A percentile compares a stretch with the other conserved stretches of the same genome.
Evolutionary conservation across 2,329 filamentous ascomycete genomes (phyloP).

Genomic region (Epichloe gansuensis): DNA sequence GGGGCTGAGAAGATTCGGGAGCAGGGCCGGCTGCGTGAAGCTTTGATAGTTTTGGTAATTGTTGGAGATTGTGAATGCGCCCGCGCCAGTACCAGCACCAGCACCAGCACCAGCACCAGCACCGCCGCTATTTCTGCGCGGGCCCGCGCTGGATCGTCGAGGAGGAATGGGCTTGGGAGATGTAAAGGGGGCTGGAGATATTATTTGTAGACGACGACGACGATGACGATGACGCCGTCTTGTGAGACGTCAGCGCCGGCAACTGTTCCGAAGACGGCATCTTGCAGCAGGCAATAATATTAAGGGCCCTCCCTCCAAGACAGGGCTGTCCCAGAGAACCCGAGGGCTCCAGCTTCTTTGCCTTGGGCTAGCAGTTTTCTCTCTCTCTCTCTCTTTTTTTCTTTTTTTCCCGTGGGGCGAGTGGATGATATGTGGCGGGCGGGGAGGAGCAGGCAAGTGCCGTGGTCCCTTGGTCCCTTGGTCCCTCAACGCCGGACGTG

Average conservation of each 20-base stretch:
- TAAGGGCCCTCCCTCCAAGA: not conserved
- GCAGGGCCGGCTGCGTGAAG: conserved; percentile 7
- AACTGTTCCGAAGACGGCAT: not conserved
- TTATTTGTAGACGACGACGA: conserved; percentile 10
- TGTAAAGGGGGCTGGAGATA: not conserved
- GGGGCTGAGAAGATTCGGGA: conserved; percentile 29
- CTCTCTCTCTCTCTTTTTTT: no score
- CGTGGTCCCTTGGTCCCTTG: no score
- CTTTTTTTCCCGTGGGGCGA: not conserved
- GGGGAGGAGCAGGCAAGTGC: not conserved
- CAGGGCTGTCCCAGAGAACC: not conserved
- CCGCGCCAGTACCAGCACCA: not conserved
- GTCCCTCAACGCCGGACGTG: not conserved
- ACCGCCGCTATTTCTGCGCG: conserved; percentile 10
- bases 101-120: not conserved
- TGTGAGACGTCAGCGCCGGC: conserved; percentile 8
- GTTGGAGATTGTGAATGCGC: not conserved
- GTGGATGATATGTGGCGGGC: not conserved
- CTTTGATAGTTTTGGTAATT: not conserved
- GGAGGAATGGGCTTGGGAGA: conserved; percentile 43
- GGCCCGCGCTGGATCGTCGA: conserved; percentile 47
- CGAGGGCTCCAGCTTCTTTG: no score
- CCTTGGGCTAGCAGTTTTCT: no score
- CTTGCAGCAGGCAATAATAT: not conserved
- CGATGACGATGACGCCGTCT: conserved; percentile 10